Conservation (phyloP, 1,139 yeast genomes). For the Maudiozyma humilis region DNA sequence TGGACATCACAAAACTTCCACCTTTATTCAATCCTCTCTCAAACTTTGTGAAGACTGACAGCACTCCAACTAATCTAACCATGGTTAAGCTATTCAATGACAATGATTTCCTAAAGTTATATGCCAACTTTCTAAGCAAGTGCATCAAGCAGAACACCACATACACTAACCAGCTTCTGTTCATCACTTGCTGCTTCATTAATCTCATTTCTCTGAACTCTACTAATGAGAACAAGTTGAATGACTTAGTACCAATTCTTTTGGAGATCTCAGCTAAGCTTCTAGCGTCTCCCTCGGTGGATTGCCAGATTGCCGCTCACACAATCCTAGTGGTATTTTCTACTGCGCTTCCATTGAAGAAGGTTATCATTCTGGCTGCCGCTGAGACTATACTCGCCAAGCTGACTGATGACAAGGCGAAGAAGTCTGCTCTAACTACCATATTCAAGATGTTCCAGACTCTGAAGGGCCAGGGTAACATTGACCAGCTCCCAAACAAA, state of each 20-base stretch:
- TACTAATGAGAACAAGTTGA: slow-evolving; percentile 34
- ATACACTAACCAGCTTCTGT: slow-evolving; percentile 68
- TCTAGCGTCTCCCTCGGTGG: slow-evolving; percentile 44
- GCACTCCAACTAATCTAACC: slow-evolving; percentile 59
- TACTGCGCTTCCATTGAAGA: slow-evolving; percentile 60
- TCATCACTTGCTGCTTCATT: slow-evolving; percentile 73
- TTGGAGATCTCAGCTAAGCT: slow-evolving; percentile 51
- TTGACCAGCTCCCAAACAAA: slow-evolving; percentile 34
- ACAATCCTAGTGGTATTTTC: slow-evolving; percentile 72
- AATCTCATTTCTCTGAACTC: slow-evolving; percentile 45
- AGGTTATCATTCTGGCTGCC: slow-evolving; percentile 58
- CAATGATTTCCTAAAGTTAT: slow-evolving; percentile 55
- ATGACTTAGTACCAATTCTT: slow-evolving; percentile 43
- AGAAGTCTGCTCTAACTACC: slow-evolving; percentile 36
- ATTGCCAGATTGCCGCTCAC: slow-evolving; percentile 75
- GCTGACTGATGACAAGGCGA: slow-evolving; percentile 34
- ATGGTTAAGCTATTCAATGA: slow-evolving; percentile 71
- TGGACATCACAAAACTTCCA: slow-evolving; percentile 68
- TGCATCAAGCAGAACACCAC: slow-evolving; percentile 47
- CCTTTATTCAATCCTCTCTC: slow-evolving; percentile 64
- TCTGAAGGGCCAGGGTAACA: slow-evolving; percentile 33
- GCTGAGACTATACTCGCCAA: slow-evolving; percentile 55
- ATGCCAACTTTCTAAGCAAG: slow-evolving; percentile 50
- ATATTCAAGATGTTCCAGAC: slow-evolving; percentile 36
- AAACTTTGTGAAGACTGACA: slow-evolving; percentile 58